phyloP scores from a whole-genome alignment of 208 protist species.

The Leishmania tropica region DNA sequence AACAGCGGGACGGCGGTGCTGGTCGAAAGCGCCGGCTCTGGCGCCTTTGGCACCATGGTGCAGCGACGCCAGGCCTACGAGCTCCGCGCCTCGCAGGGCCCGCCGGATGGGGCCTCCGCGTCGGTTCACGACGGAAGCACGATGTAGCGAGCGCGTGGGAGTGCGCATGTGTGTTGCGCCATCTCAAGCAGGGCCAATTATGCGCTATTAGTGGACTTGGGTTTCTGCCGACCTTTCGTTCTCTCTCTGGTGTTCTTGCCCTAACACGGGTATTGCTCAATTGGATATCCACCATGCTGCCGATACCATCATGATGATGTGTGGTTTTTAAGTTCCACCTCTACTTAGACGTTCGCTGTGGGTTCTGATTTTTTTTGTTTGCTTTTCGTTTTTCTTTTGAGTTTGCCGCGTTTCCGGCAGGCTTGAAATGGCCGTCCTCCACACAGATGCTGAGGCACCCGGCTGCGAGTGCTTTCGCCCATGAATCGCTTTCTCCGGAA shows the following conservation, averaged over 20 bases:
- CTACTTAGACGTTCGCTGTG: not conserved
- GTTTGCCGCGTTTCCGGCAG: not conserved
- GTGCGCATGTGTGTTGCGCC: not conserved
- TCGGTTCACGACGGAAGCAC: not conserved
- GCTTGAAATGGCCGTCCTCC: not conserved
- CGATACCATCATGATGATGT: not conserved
- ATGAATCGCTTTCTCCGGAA: not conserved
- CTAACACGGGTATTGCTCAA: not conserved
- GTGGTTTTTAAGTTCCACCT: not conserved
- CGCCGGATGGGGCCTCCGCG: not conserved
- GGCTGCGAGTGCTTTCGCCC: not conserved
- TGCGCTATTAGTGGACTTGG: not conserved
- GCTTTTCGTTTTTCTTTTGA: not conserved
- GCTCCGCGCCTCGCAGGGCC: slow-evolving; percentile 9
- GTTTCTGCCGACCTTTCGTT: not conserved
- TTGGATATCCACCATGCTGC: not conserved
- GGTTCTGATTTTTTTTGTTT: not conserved
- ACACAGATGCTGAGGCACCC: not conserved
- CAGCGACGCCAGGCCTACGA: slow-evolving; percentile 58
- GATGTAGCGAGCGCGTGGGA: not conserved
- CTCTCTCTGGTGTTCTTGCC: not conserved
- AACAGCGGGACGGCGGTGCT: slow-evolving; percentile 71
- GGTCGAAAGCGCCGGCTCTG: slow-evolving; percentile 71
- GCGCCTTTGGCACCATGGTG: slow-evolving; percentile 77
- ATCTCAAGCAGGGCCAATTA: not conserved